phyloP scores from a whole-genome alignment of 148 eudicot species.

The Cornus suecica region DNA sequence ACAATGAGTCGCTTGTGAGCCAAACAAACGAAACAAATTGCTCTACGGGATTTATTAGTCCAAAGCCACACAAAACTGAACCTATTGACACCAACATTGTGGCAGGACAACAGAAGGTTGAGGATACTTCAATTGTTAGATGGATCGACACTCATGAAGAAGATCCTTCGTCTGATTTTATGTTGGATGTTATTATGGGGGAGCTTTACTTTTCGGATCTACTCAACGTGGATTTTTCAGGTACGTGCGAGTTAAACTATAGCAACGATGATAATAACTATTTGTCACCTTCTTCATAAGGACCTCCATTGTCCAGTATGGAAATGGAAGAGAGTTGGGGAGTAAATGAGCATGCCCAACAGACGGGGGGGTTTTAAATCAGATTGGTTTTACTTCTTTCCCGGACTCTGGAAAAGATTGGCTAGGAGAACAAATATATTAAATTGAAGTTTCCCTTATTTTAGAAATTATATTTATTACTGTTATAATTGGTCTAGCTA shows the following conservation, averaged over 20 bases:
- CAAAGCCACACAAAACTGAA: background rate
- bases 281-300: background rate
- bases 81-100: background rate
- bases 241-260: background rate
- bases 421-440: background rate
- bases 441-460: too few species aligned
- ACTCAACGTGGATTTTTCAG: background rate
- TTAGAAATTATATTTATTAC: background rate
- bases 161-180: background rate
- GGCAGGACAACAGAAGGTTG: background rate
- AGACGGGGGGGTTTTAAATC: background rate
- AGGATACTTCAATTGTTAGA: background rate
- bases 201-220: background rate
- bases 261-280: background rate
- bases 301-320: background rate
- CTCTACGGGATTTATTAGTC: background rate
- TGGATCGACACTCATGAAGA: background rate
- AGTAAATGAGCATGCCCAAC: background rate
- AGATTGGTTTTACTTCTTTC: background rate
- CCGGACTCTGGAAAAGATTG: background rate
- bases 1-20: background rate
- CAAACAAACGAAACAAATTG: background rate
- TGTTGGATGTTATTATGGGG: background rate
- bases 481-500: background rate
- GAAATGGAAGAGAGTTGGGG: background rate